These are phyloP conservation scores for Penicillium sp. DNA, from an alignment of 2,329 filamentous ascomycete species.

Conservation along the genomic window DNA sequence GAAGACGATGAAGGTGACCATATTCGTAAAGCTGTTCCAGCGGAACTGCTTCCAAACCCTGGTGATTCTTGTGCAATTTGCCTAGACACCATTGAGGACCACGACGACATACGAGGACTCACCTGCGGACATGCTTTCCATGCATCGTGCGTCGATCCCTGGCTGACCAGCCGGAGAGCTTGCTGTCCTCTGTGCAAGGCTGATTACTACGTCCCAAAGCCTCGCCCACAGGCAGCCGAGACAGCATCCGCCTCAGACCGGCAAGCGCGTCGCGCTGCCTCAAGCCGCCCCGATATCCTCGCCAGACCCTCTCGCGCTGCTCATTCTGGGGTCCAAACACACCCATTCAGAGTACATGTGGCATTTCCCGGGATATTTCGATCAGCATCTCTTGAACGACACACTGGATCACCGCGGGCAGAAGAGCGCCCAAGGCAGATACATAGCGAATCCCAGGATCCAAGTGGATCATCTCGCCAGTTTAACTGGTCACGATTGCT, in stretches of 20 bases:
- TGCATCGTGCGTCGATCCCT: slow-evolving; percentile 89
- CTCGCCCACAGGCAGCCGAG: slow-evolving; percentile 57
- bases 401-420: slow-evolving; percentile 17
- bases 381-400: slow-evolving; percentile 25
- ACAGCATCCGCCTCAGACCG: slow-evolving; percentile 28
- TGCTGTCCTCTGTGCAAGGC: slow-evolving; percentile 98
- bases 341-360: slow-evolving; percentile 33
- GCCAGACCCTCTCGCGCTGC: slow-evolving; percentile 33
- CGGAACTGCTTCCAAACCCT: slow-evolving; percentile 72
- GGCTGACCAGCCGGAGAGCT: slow-evolving; percentile 87
- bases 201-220: slow-evolving; percentile 94
- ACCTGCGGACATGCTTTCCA: slow-evolving; percentile 99
- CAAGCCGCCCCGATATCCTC: slow-evolving; percentile 24
- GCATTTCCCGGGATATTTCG: slow-evolving; percentile 37
- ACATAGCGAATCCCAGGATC: background rate
- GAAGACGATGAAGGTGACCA: slow-evolving; percentile 72
- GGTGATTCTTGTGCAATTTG: slow-evolving; percentile 97
- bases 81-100: slow-evolving; percentile 87
- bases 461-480: slow-evolving; percentile 1
- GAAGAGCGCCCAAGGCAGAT: slow-evolving; percentile 2
- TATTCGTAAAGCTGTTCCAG: slow-evolving; percentile 74
- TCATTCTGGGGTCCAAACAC: slow-evolving; percentile 32
- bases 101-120: slow-evolving; percentile 89
- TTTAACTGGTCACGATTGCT: slow-evolving; percentile 16
- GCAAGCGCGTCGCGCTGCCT: slow-evolving; percentile 24